These are phyloP conservation scores for Penicillium sp. DNA, from an alignment of 2,329 filamentous ascomycete genomes.

Conservation along the genomic window DNA sequence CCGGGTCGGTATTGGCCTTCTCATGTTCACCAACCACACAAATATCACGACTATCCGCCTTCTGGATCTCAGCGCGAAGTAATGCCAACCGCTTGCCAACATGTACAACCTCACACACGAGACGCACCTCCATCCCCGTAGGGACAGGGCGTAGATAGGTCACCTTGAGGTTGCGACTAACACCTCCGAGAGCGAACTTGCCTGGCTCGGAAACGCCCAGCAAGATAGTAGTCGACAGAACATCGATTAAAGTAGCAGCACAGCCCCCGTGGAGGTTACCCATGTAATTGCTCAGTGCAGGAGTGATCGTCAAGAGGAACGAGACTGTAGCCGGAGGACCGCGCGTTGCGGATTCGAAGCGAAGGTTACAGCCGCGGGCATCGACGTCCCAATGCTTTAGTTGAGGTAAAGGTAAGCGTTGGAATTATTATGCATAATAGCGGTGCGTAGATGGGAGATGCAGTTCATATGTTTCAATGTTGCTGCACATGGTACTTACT, in stretches of 20 bases:
- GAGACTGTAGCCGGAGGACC: conserved; percentile 35
- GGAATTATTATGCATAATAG: not conserved
- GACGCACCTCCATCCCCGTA: conserved; percentile 49
- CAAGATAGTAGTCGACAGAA: conserved; percentile 60
- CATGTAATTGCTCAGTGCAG: conserved; percentile 84
- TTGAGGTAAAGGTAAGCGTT: conserved; percentile 1
- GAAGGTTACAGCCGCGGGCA: conserved; percentile 29
- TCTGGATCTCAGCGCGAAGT: conserved; percentile 55
- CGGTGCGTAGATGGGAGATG: not conserved
- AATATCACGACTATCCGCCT: conserved; percentile 53
- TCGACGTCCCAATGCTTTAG: conserved; percentile 34
- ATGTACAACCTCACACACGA: conserved; percentile 60
- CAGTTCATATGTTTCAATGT: not conserved
- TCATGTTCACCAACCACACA: conserved; percentile 62
- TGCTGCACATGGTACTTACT: conserved; percentile 14
- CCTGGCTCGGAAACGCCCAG: conserved; percentile 57
- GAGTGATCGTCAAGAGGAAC: conserved; percentile 62
- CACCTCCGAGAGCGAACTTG: conserved; percentile 62
- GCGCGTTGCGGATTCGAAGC: conserved; percentile 38
- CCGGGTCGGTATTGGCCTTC: conserved; percentile 60
- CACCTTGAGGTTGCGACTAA: conserved; percentile 63
- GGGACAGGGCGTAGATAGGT: conserved; percentile 66
- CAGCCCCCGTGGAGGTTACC: conserved; percentile 90
- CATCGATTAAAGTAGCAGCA: conserved; percentile 65
- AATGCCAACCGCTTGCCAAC: conserved; percentile 55